Evolutionary conservation across 257 asterid species (phyloP), one percentile per base, ranked within the genome.

Genomic region (Catharanthus roseus): DNA sequence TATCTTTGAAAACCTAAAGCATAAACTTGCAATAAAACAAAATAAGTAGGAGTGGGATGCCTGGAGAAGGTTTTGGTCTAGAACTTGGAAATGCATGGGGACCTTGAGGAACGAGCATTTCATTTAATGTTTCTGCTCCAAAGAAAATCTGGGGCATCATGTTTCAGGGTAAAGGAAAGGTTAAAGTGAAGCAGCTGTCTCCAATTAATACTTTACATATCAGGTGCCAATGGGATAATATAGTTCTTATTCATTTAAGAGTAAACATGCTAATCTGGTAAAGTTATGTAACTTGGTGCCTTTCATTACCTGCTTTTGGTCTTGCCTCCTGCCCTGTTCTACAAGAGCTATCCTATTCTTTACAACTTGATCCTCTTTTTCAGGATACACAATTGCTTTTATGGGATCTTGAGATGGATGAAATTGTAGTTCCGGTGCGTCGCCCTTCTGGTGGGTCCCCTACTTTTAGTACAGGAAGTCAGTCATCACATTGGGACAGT

Each of bases 321-420:
- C 71, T 65, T 26, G 71, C 33, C 2, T 39, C 42, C 9, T 39
- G 23, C 36, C 13, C 54, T n/a, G 55, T 54, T 6, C 51, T 28
- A 4, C 3, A 33, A 36, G 63, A 33, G 12, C 0, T 44, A 4
- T 38, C 69, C 26, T 41, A 63, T 31, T 44, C 26, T 73, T 6
- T 12, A 10, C 31, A 31, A 44, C 39, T 4, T 34, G 51, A 38
- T 45, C 61, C 68, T 45, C 62, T 70, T 29, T 18, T 74, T 75
- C 80, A 95, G 98, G 99, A 95, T 76, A 82, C 98, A 11, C 97
- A 83, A 81, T 82, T 95, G 83, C 97, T 92, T 50, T 76, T 95
- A 18, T 95, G 99, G 99, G 99, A 95, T 81, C 85, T 95, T 71
- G 99, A 92, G 84, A 85, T 90, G 97, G 98, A 90, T 29, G 99